phyloP scores from a whole-genome alignment of 2,329 filamentous ascomycete genomes.

The Fusarium sp. region DNA sequence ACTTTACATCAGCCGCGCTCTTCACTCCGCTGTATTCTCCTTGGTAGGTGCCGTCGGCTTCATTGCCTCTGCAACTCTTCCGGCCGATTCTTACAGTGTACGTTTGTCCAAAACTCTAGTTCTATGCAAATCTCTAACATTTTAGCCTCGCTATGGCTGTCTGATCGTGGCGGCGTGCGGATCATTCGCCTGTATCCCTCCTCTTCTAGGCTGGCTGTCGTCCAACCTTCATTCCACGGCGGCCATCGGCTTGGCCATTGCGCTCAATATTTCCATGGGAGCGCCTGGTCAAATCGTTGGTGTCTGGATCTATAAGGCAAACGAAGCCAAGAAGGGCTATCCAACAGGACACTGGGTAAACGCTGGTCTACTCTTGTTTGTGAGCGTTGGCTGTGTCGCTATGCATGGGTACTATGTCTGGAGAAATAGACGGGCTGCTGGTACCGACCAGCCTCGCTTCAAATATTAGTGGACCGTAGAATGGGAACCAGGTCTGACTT shows the following conservation, averaged over 20 bases:
- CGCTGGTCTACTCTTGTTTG: slow-evolving; percentile 67
- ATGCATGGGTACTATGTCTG: slow-evolving; percentile 65
- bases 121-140: fast-evolving
- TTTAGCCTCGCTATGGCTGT: slow-evolving; percentile 67
- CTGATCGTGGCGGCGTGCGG: slow-evolving; percentile 72
- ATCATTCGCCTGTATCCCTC: slow-evolving; percentile 73
- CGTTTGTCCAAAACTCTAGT: not conserved
- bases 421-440: slow-evolving; percentile 48
- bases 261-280: slow-evolving; percentile 71
- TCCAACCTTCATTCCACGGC: slow-evolving; percentile 72
- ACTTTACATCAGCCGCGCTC: slow-evolving; percentile 42
- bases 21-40: slow-evolving; percentile 54
- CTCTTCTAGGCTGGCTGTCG: slow-evolving; percentile 72
- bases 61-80: slow-evolving; percentile 69
- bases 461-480: slow-evolving; percentile 22
- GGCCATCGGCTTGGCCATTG: slow-evolving; percentile 72
- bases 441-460: slow-evolving; percentile 24
- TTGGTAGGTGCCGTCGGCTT: slow-evolving; percentile 60
- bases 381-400: slow-evolving; percentile 62
- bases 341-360: slow-evolving; percentile 76
- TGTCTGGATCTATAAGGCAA: slow-evolving; percentile 76
- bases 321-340: slow-evolving; percentile 68
- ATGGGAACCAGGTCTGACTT: too few species aligned
- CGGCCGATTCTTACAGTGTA: slow-evolving; percentile 61
- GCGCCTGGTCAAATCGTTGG: slow-evolving; percentile 76